phyloP scores from a whole-genome alignment of 768 basidiomycete species.

The Mrakia hoshinonis region DNA sequence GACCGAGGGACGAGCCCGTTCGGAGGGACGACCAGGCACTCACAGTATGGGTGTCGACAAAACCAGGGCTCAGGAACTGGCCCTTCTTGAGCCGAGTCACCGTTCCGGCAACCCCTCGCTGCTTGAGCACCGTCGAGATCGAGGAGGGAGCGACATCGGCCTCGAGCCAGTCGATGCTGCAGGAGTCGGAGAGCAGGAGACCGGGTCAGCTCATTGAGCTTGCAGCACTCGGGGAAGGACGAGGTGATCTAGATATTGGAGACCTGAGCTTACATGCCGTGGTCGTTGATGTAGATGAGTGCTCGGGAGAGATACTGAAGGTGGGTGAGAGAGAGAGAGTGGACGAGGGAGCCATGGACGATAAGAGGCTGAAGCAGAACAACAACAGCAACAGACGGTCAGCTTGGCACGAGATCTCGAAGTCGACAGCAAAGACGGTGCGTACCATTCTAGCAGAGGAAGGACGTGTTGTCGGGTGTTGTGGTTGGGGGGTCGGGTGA shows the following conservation, averaged over 20 bases:
- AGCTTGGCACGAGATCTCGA: no score
- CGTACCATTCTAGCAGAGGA: no score
- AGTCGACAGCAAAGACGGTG: no score
- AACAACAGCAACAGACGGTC: no score
- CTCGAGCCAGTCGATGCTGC: slow-evolving; percentile 20
- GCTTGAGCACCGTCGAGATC: neutral
- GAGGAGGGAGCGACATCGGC: neutral
- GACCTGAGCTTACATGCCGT: slow-evolving; percentile 42
- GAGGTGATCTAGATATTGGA: neutral
- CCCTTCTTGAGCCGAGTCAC: slow-evolving; percentile 33
- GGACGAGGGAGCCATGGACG: slow-evolving; percentile 33
- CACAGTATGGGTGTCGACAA: slow-evolving; percentile 87
- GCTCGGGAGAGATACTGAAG: slow-evolving; percentile 46
- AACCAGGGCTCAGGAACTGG: slow-evolving; percentile 73
- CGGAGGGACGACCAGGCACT: slow-evolving; percentile 34
- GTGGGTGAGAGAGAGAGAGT: slow-evolving; percentile 33
- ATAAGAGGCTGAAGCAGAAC: neutral
- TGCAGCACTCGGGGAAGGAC: neutral
- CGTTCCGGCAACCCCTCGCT: neutral
- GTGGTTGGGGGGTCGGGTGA: no score
- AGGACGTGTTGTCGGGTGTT: no score
- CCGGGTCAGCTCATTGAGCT: no score
- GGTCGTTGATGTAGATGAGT: slow-evolving; percentile 49
- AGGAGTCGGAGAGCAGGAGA: neutral
- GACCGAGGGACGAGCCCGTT: no score